phyloP scores from a whole-genome alignment of 2,329 filamentous ascomycete species.

The Fusarium pseudoanthophilum region DNA sequence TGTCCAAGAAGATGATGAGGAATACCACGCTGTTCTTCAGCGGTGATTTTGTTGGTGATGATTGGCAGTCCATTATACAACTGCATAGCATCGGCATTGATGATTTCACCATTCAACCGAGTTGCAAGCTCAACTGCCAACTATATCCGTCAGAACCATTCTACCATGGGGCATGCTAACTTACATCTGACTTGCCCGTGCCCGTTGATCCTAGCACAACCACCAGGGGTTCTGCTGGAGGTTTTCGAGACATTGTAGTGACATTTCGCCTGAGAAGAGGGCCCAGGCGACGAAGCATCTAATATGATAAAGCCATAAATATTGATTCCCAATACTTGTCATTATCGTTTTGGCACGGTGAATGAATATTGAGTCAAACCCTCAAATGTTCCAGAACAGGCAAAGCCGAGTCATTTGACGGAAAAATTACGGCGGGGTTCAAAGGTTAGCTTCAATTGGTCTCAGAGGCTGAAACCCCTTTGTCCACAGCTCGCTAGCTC shows the following conservation, averaged over 20 bases:
- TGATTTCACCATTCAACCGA: slow-evolving; percentile 88
- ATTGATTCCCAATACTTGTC: background rate
- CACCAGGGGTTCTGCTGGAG: slow-evolving; percentile 71
- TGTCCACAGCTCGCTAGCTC: slow-evolving; percentile 15
- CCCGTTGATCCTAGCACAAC: slow-evolving; percentile 90
- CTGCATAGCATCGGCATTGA: slow-evolving; percentile 99
- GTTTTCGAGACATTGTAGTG: slow-evolving; percentile 53
- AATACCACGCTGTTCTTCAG: slow-evolving; percentile 78
- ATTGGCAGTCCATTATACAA: slow-evolving; percentile 92
- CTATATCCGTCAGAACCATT: slow-evolving; percentile 57
- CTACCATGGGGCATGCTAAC: slow-evolving; percentile 20
- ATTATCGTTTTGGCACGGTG: no score
- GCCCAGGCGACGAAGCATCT: slow-evolving; percentile 45
- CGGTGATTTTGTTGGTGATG: slow-evolving; percentile 92
- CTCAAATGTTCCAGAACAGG: slow-evolving; percentile 32
- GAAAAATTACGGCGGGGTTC: slow-evolving; percentile 35
- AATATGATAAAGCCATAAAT: slow-evolving; percentile 1
- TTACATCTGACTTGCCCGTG: slow-evolving; percentile 91
- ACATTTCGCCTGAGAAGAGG: slow-evolving; percentile 48
- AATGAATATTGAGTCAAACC: slow-evolving; percentile 6
- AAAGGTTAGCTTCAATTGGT: slow-evolving; percentile 17
- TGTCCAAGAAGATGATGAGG: slow-evolving; percentile 89
- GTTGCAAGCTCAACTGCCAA: slow-evolving; percentile 88
- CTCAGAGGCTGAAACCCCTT: slow-evolving; percentile 33
- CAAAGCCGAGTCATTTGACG: slow-evolving; percentile 20